Percentiles rank a stretch among this genome's conserved stretches.
phyloP scores from a whole-genome alignment of 495 filamentous ascomycete genomes.

The Aspergillus affinis region DNA sequence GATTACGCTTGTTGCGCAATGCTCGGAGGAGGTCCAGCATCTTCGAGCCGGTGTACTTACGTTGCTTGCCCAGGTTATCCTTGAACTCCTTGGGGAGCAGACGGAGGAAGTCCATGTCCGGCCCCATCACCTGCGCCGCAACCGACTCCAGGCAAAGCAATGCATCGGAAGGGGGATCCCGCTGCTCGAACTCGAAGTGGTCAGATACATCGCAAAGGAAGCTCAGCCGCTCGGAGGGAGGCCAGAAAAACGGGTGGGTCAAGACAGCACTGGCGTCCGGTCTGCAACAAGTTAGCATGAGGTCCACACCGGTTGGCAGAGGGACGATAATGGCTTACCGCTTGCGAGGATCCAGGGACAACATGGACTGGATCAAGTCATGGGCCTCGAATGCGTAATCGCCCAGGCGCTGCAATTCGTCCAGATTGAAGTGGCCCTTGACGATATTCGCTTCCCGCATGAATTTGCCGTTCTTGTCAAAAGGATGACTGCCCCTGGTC shows the following conservation, averaged over 20 bases:
- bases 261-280: constrained; percentile 75
- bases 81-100: constrained; percentile 75
- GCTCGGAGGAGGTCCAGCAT: constrained; percentile 87
- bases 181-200: constrained; percentile 87
- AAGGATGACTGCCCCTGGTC: constrained; percentile 88
- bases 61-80: constrained; percentile 86
- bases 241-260: constrained; percentile 96
- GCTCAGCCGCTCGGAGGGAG: constrained; percentile 75
- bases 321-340: constrained; percentile 41
- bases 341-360: constrained; percentile 65
- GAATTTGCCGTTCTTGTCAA: constrained; percentile 87
- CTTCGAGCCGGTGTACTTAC: constrained; percentile 83
- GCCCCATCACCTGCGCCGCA: constrained; percentile 52
- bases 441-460: constrained; percentile 97
- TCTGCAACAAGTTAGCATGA: constrained; percentile 28
- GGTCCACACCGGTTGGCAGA: background rate
- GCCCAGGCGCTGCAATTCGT: constrained; percentile 67
- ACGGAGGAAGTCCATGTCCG: constrained; percentile 72
- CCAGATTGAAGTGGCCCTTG: constrained; percentile 74
- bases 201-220: constrained; percentile 95
- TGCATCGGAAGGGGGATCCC: constrained; percentile 69
- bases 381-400: constrained; percentile 83
- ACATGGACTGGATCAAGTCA: constrained; percentile 82
- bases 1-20: constrained; percentile 91
- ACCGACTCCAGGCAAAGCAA: constrained; percentile 64